Evolutionary conservation across 306 rosid genomes (phyloP).

Genomic region (Cucurbita moschata): DNA sequence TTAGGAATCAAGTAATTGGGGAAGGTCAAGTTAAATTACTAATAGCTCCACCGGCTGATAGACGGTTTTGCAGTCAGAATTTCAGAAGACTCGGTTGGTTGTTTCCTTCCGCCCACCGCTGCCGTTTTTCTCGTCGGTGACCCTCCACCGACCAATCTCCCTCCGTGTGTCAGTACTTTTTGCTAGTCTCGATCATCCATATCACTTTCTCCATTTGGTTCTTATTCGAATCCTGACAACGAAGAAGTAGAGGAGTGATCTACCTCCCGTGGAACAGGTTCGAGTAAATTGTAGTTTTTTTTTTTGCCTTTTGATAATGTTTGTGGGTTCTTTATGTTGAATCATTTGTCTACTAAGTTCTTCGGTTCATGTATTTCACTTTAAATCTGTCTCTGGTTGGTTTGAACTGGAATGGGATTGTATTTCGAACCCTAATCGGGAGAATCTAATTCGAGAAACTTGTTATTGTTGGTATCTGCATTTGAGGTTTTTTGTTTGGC

Average conservation of each 20-base stretch:
- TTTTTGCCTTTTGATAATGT: background rate
- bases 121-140: background rate
- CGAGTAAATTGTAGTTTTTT: background rate
- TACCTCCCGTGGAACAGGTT: background rate
- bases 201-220: background rate
- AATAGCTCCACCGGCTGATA: background rate
- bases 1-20: too few species aligned
- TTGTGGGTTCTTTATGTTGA: background rate
- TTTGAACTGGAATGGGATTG: background rate
- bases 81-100: background rate
- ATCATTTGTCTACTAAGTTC: background rate
- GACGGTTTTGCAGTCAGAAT: background rate
- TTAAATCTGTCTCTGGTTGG: background rate
- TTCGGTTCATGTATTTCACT: background rate
- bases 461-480: background rate
- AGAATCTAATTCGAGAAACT: background rate
- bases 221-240: background rate
- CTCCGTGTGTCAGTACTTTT: background rate
- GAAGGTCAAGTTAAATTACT: too few species aligned
- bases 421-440: background rate
- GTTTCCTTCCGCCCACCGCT: background rate
- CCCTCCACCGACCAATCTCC: background rate
- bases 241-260: background rate
- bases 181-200: background rate
- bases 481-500: background rate